Evolutionary conservation across 2,329 filamentous ascomycete species (phyloP).

Genomic region (Annulohypoxylon truncatum): DNA sequence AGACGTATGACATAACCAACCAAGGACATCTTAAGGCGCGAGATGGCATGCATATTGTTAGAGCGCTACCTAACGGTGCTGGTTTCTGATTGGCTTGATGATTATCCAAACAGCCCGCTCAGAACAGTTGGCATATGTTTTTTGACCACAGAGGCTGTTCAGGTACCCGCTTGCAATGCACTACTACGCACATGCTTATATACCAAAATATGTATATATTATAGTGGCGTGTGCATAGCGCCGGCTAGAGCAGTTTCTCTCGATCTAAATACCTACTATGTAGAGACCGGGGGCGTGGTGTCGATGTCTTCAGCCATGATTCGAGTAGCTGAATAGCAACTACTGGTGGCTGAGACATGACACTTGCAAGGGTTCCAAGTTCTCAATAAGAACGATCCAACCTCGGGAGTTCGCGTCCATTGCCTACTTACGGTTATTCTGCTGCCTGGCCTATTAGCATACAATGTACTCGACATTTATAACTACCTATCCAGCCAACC

Average conservation of each 20-base stretch:
- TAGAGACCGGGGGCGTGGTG: background rate
- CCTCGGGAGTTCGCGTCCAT: background rate
- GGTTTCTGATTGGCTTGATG: constrained; percentile 19
- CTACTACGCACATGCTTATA: background rate
- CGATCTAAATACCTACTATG: background rate
- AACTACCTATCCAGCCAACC: background rate
- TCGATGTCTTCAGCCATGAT: background rate
- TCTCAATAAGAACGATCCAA: background rate
- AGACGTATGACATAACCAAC: constrained; percentile 10
- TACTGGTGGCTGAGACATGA: constrained; percentile 2
- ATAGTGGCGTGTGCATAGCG: background rate
- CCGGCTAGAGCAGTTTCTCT: background rate
- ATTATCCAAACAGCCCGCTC: constrained; percentile 9
- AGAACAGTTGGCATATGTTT: constrained; percentile 25
- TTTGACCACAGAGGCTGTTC: constrained; percentile 1
- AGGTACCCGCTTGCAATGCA: constrained; percentile 9
- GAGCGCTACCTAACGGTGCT: constrained; percentile 4
- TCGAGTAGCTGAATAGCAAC: background rate
- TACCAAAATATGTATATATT: background rate
- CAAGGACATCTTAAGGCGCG: constrained; percentile 4
- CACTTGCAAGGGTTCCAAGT: background rate
- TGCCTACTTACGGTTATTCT: constrained; percentile 7
- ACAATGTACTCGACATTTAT: too few relatives aligned
- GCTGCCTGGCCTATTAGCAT: background rate
- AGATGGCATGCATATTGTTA: constrained; percentile 25